Conservation (phyloP, 2,329 filamentous ascomycete genomes). For the Fonsecaea erecta region DNA sequence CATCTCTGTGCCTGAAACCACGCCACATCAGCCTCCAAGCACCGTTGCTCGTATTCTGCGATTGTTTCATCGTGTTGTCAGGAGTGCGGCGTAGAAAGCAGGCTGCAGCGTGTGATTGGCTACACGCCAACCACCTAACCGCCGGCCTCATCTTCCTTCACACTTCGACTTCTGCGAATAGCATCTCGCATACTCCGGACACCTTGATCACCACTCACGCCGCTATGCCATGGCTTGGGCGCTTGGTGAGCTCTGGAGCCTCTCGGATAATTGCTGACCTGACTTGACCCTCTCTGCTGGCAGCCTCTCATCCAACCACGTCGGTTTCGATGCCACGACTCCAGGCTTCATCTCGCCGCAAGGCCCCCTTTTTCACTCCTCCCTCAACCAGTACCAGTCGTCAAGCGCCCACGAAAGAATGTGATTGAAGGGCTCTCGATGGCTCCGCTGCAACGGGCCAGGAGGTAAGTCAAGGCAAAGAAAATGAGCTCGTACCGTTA, state of each 20-base stretch:
- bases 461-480: background rate
- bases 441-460: slow-evolving; percentile 18
- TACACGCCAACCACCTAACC: slow-evolving; percentile 1
- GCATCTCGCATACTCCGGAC: slow-evolving; percentile 9
- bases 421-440: slow-evolving; percentile 24
- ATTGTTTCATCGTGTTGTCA: slow-evolving; percentile 8
- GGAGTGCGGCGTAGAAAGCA: background rate
- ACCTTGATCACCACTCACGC: slow-evolving; percentile 13
- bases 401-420: slow-evolving; percentile 25
- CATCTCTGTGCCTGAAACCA: slow-evolving; percentile 17
- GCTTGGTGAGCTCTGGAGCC: slow-evolving; percentile 22
- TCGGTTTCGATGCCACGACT: slow-evolving; percentile 14
- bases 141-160: slow-evolving; percentile 22
- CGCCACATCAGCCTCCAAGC: slow-evolving; percentile 11
- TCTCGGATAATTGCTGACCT: slow-evolving; percentile 25
- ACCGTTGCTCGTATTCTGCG: slow-evolving; percentile 2
- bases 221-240: slow-evolving; percentile 25
- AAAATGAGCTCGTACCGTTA: slow-evolving; percentile 2
- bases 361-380: background rate
- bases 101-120: slow-evolving; percentile 11
- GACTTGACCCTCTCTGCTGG: slow-evolving; percentile 26
- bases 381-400: slow-evolving; percentile 3
- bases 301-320: slow-evolving; percentile 31
- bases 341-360: slow-evolving; percentile 15
- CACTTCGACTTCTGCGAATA: slow-evolving; percentile 22